Evolutionary conservation across 192 early-diverging fungal genomes (phyloP), one percentile per base, ranked within the genome.

Genomic region (Linnemannia schmuckeri): DNA sequence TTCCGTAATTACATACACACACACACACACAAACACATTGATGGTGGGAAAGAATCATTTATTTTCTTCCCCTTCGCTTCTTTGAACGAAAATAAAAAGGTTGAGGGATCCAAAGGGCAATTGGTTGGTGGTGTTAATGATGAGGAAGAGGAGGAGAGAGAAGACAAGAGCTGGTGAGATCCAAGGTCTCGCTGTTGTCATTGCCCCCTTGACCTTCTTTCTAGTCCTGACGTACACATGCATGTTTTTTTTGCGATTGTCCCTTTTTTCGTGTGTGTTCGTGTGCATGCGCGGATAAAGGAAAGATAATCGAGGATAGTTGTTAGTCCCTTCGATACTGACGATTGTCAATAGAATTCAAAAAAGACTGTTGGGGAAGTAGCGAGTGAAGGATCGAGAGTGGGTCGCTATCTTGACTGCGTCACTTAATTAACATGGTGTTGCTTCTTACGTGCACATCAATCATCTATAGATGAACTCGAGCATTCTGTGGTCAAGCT

Each of bases 401-500:
- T 6, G 7, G n/a, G 30, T 33, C 30, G 33, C 27, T 63, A 63
- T 66, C 61, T 66, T 66, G 61, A 30, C 8, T 33, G 61, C 30
- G 15, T 35, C 24, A 57, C 6, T 9, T 66, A 66, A 33, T 33
- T 66, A 66, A 33, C 27, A 13, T 49, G 10, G 22, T 49, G 20
- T 3, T 52, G 18, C 49, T 52, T 22, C 49, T 15, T 46, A 17
- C 42, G 5, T 73, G 61, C 15, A 33, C 10, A 15, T 13, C 13
- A 40, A 44, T 44, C 17, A 6, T 68, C 27, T 12, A 35, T 70
- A 95, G 95, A 96, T 75, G 95, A 96, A 77, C 90, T 97, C n/a
- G 95, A 97, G 76, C 95, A 97, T 82, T 91, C 94, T 22, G 95
- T 95, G 61, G 91, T 96, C 79, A 97, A 97, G 80, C 87, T 94